These are phyloP conservation scores for Stagonosporopsis tanaceti DNA, from an alignment of 2,329 filamentous ascomycete genomes.

Conservation along the genomic window DNA sequence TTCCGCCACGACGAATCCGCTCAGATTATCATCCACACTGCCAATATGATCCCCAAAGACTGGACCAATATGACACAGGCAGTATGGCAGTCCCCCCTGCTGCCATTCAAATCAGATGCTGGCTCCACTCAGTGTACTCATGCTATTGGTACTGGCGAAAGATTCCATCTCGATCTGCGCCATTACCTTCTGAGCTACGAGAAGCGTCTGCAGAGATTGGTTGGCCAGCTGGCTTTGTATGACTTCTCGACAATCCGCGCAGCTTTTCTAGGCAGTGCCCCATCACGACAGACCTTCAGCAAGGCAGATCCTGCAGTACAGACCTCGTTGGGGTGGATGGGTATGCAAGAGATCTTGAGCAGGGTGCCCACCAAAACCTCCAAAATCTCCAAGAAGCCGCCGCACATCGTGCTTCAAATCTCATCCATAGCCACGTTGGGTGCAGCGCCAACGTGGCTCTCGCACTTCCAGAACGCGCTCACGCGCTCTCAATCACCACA, in stretches of 20 bases:
- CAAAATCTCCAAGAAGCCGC: slow-evolving; percentile 37
- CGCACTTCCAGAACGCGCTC: slow-evolving; percentile 57
- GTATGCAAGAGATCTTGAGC: slow-evolving; percentile 67
- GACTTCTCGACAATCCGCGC: slow-evolving; percentile 76
- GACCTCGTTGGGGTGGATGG: slow-evolving; percentile 80
- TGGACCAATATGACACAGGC: slow-evolving; percentile 90
- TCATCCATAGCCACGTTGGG: slow-evolving; percentile 86
- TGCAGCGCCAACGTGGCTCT: slow-evolving; percentile 74
- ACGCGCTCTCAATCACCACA: slow-evolving; percentile 13
- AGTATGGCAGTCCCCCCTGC: slow-evolving; percentile 77
- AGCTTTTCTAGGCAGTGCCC: slow-evolving; percentile 79
- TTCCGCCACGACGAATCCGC: slow-evolving; percentile 78
- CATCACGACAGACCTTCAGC: slow-evolving; percentile 67
- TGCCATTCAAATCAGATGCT: slow-evolving; percentile 58
- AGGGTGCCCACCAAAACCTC: slow-evolving; percentile 51
- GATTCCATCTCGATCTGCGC: slow-evolving; percentile 79
- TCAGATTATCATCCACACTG: slow-evolving; percentile 85
- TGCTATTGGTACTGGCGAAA: slow-evolving; percentile 66
- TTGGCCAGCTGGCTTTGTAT: slow-evolving; percentile 65
- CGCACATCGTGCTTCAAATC: slow-evolving; percentile 66
- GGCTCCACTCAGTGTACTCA: slow-evolving; percentile 11
- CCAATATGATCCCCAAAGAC: slow-evolving; percentile 88
- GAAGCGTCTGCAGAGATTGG: slow-evolving; percentile 62
- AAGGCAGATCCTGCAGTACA: slow-evolving; percentile 52
- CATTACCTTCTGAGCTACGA: slow-evolving; percentile 77